These are phyloP conservation scores for Fusarium aywerte DNA, from an alignment of 2,329 filamentous ascomycete species.

Conservation along the genomic window DNA sequence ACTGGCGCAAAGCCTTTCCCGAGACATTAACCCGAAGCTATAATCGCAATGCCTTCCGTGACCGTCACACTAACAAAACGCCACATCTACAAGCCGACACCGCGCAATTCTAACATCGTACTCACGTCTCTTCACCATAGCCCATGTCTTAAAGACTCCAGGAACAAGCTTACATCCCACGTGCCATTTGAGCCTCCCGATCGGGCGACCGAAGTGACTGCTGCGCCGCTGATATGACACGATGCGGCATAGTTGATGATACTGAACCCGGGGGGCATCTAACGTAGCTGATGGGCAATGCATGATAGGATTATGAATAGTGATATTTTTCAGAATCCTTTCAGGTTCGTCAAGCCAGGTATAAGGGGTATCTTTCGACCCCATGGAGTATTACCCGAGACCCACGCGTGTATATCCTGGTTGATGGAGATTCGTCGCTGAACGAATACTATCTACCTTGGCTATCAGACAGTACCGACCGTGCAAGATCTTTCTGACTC, in stretches of 20 bases:
- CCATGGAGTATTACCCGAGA: not conserved
- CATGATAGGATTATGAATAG: not conserved
- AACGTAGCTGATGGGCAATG: not conserved
- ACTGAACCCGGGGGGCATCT: not conserved
- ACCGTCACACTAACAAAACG: constrained; percentile 15
- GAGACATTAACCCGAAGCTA: not conserved
- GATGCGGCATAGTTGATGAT: not conserved
- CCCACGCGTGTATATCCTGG: too few species aligned
- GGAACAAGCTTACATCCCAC: constrained; percentile 23
- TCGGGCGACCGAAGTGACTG: constrained; percentile 37
- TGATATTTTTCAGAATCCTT: not conserved
- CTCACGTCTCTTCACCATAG: too few species aligned
- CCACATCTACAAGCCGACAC: constrained; percentile 1
- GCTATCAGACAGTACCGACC: too few species aligned
- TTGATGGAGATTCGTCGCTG: too few species aligned
- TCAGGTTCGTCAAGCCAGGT: too few species aligned
- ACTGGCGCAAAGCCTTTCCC: too few species aligned
- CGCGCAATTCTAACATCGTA: not conserved
- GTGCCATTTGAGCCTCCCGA: constrained; percentile 32
- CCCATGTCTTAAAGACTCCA: constrained; percentile 10
- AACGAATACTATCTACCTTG: too few species aligned
- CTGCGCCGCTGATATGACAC: constrained; percentile 9
- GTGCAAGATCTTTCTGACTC: too few species aligned
- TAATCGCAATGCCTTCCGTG: not conserved
- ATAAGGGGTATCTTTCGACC: not conserved